Percentiles rank a stretch among this genome's conserved stretches.
Evolutionary conservation across 441 rosid species (phyloP).

Genomic region (Populus trichocarpa): DNA sequence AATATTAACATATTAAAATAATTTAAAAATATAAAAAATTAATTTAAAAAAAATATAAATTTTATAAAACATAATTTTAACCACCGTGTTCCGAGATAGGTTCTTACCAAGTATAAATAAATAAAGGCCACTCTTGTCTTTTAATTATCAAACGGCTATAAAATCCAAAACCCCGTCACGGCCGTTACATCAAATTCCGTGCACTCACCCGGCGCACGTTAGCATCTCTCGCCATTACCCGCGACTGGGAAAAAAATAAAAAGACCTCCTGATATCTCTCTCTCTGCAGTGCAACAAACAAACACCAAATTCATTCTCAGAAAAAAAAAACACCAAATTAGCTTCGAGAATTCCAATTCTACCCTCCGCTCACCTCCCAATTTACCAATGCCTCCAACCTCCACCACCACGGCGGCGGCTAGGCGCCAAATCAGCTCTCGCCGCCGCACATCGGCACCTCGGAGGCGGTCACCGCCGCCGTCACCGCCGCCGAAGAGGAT

Average conservation of each 20-base stretch:
- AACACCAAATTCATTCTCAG: no score
- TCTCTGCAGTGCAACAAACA: constrained; percentile 15
- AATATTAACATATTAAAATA: no score
- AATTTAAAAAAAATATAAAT: background rate
- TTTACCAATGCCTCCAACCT: constrained; percentile 31
- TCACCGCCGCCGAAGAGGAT: constrained; percentile 54
- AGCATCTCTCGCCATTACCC: constrained; percentile 34
- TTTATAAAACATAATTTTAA: no score
- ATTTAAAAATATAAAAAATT: background rate
- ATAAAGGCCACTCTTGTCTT: background rate
- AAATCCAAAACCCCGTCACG: background rate
- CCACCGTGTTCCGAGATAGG: no score
- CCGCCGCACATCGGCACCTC: constrained; percentile 46
- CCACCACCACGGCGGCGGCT: constrained; percentile 29
- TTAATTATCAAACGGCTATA: background rate
- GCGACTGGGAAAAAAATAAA: constrained; percentile 17
- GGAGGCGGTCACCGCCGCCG: constrained; percentile 34
- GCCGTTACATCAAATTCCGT: constrained; percentile 32
- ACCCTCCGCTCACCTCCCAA: constrained; percentile 11
- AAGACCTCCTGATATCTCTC: background rate
- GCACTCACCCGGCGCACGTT: constrained; percentile 43
- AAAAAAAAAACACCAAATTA: background rate
- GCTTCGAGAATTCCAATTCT: constrained; percentile 1
- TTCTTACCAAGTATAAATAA: no score
- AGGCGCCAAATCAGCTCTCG: constrained; percentile 33